Evolutionary conservation across 192 early-diverging fungal species (phyloP).

Genomic region (Thoreauomyces humboldtii): DNA sequence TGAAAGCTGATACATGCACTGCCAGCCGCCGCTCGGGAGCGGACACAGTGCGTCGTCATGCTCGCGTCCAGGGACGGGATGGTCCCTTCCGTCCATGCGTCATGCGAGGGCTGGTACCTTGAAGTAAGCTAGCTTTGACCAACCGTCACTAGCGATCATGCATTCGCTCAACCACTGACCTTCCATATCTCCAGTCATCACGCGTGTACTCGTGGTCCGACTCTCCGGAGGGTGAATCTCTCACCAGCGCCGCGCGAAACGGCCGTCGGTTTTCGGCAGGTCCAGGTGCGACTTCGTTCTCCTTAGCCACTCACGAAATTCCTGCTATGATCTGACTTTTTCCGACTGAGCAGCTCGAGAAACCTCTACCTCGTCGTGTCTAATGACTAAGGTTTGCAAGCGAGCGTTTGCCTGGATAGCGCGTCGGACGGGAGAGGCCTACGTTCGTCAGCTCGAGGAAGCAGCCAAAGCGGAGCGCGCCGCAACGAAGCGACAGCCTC

Average conservation of each 20-base stretch:
- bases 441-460: neutral
- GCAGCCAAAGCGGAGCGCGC: too few relatives aligned
- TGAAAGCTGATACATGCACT: neutral
- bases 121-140: constrained; percentile 6
- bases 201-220: neutral
- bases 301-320: too few relatives aligned
- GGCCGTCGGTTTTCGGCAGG: neutral
- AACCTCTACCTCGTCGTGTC: neutral
- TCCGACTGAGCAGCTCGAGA: neutral
- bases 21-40: neutral
- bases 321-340: too few relatives aligned
- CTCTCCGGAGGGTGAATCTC: too few relatives aligned
- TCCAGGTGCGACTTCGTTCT: neutral
- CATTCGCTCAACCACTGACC: too few relatives aligned
- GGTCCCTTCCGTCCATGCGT: neutral
- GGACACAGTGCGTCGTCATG: neutral
- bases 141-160: too few relatives aligned
- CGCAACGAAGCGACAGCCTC: too few relatives aligned
- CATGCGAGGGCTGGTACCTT: constrained; percentile 4
- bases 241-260: too few relatives aligned
- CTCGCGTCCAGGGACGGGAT: neutral
- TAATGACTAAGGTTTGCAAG: neutral
- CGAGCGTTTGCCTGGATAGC: neutral
- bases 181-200: neutral
- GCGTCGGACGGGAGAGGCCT: neutral